Base-by-base conservation (phyloP, 345 rosid genomes). In the Boechera divaricarpa region DNA sequence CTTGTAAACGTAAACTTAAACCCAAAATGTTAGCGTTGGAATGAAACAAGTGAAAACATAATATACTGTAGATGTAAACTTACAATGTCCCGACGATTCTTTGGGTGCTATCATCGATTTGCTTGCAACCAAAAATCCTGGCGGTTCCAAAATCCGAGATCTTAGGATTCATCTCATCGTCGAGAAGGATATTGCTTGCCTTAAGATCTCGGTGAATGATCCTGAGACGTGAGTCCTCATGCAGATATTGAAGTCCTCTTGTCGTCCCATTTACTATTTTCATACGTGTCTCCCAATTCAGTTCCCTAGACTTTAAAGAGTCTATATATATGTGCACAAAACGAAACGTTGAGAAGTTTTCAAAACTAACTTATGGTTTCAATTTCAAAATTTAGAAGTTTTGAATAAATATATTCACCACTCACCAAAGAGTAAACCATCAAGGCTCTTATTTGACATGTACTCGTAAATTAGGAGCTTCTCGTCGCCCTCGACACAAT, bases 131-230 rank as follows among this genome's bases (percentile, higher is more conserved):
- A 53, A 53, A 53, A 1, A 21, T 53, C 32, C 57, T 53, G 0
- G 57, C 32, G 4, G 57, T 24, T 24, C 57, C 57, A 53, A 53
- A 53, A 53, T 53, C 57, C 0, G 57, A 21, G 21, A 21, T 53
- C 32, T 53, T 53, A 53, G 58, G 58, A 53, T 53, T 53, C 33
- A 26, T 53, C 58, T 53, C 58, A 53, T 53, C 58, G 7, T 53
- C 32, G n/a, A 53, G 58, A 10, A 53, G 58, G 10, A 53, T 53
- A 26, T 62, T 39, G 35, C 67, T 62, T 21, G 49, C 35, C 4
- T 62, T 62, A 41, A 62, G 49, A 62, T 62, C 67, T 62, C 67
- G 67, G 1, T 62, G 67, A 24, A 62, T 62, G 67, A 62, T 62
- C 21, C 33, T 39, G 0, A 5, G 67, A 3, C 67, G 49, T 11